Evolutionary conservation across 345 rosid genomes (phyloP), one percentile per base, ranked within the genome.

Genomic region (Rhodamnia rubescens): DNA sequence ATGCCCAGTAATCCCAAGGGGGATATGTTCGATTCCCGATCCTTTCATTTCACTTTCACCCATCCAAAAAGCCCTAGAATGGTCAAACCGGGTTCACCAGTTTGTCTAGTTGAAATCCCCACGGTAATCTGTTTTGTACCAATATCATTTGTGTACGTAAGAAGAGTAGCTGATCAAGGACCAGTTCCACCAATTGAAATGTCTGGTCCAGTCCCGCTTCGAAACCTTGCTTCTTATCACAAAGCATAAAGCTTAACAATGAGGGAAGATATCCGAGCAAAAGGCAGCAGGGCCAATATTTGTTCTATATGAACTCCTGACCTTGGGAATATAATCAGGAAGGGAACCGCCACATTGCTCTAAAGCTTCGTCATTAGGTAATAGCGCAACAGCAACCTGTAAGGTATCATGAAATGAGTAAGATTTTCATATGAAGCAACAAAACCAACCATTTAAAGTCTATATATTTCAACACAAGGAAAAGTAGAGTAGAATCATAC

Each of bases 281-380:
- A 36, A 36, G 40, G 40, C 40, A 36, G 40, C 40, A 36, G 40
- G 40, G 40, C 2, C 40, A 3, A 36, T 36, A 36, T 36, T 36
- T 36, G 40, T 69, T 36, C 24, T 69, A 36, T 36, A 69, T 49
- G 69, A 58, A 85, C 74, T 85, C 75, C 87, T 85, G 84, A 95
- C 98, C 96, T 92, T 90, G 40, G 92, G 84, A 85, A 95, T 95
- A 85, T 95, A 96, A 88, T 94, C 95, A 88, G 98, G 98, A 90
- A 95, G 96, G 85, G 58, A 90, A 80, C 98, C 98, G 26, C 98
- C 98, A 87, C 99, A 94, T 69, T 89, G 89, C 82, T 88, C 51
- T 81, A 92, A 87, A 88, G 99, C 98, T 87, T 95, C 93, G 78
- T 89, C 93, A 78, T 93, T 93, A 21, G 98, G 91, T 64, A 93